Evolutionary conservation across 805 yeast genomes (phyloP).

Genomic region (Candida endomychidarum): DNA sequence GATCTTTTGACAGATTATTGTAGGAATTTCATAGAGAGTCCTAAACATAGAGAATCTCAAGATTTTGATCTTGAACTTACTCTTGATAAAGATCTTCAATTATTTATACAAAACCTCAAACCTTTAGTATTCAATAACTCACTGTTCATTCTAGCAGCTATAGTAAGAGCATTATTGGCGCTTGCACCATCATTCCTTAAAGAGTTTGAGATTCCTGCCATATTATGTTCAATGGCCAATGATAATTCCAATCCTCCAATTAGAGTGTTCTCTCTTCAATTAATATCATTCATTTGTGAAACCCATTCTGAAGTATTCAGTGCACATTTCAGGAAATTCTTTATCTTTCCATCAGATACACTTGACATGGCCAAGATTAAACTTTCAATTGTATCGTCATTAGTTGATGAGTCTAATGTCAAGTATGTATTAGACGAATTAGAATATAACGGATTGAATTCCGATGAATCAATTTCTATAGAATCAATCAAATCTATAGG

Average conservation of each 20-base stretch:
- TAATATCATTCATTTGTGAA: conserved; percentile 40
- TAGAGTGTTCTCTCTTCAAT: conserved; percentile 42
- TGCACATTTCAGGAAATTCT: conserved; percentile 47
- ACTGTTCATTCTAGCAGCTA: conserved; percentile 60
- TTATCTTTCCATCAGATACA: conserved; percentile 56
- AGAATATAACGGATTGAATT: conserved; percentile 45
- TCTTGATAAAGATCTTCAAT: conserved; percentile 55
- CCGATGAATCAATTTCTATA: conserved; percentile 24
- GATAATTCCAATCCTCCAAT: conserved; percentile 23
- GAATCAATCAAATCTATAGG: conserved; percentile 65
- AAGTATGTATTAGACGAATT: conserved; percentile 58
- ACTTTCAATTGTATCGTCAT: conserved; percentile 56
- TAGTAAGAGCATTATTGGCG: conserved; percentile 54
- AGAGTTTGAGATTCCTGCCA: conserved; percentile 48
- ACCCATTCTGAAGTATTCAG: conserved; percentile 30
- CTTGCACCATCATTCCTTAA: conserved; percentile 60
- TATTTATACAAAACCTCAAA: conserved; percentile 50
- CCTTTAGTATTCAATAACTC: conserved; percentile 52
- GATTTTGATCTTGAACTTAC: conserved; percentile 36
- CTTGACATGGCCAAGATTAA: conserved; percentile 49
- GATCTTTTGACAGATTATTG: conserved; percentile 68
- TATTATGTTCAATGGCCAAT: conserved; percentile 47
- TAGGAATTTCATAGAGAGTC: conserved; percentile 53
- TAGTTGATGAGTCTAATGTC: conserved; percentile 56
- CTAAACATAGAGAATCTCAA: too few species aligned